These are phyloP conservation scores for Colletotrichum noveboracense DNA, from an alignment of 2,329 filamentous ascomycete species.

Conservation along the genomic window DNA sequence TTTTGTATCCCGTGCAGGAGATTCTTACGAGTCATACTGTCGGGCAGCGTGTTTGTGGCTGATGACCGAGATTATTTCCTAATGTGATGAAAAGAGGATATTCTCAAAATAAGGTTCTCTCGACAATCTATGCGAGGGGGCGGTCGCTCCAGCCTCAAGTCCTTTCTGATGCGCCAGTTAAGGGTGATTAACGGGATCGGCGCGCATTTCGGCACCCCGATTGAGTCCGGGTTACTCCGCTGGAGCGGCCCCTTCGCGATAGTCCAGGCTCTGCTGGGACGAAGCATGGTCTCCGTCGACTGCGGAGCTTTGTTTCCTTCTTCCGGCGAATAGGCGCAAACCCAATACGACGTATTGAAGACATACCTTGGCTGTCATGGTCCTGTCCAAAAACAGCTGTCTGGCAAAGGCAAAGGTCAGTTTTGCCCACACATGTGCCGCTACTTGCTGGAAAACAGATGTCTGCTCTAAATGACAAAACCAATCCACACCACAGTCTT, in stretches of 20 bases:
- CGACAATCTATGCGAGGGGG: not conserved
- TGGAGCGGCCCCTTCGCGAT: not conserved
- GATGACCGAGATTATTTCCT: not conserved
- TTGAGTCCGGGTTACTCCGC: not conserved
- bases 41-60: accelerated
- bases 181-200: not conserved
- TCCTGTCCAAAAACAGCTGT: not conserved
- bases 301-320: not conserved
- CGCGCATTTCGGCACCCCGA: not conserved
- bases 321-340: accelerated
- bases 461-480: not conserved
- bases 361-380: accelerated
- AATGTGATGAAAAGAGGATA: not conserved
- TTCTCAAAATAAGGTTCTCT: not conserved
- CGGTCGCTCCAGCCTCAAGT: not conserved
- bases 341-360: not conserved
- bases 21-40: not conserved
- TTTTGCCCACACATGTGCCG: not conserved
- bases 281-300: not conserved
- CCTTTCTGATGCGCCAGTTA: not conserved
- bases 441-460: not conserved
- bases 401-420: not conserved
- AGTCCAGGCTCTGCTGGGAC: not conserved
- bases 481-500: not conserved
- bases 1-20: not conserved